Evolutionary conservation across 768 basidiomycete genomes (phyloP).

Genomic region (Collybia sordida): DNA sequence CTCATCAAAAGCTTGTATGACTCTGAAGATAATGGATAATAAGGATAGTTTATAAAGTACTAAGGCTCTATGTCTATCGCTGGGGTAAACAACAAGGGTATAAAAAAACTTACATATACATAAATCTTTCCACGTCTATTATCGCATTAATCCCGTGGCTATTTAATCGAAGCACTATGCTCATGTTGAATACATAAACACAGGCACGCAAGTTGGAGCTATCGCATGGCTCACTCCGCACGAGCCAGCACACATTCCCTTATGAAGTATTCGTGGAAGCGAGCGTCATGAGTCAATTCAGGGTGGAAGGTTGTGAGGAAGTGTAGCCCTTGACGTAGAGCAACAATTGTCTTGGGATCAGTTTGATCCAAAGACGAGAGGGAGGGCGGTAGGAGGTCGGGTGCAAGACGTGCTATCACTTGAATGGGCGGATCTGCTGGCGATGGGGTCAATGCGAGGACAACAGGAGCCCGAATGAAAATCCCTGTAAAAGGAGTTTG

Average conservation of each 20-base stretch:
- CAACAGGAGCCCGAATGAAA: slow-evolving; percentile 93
- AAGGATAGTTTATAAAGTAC: no score
- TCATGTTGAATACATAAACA: no score
- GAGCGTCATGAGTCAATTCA: slow-evolving; percentile 81
- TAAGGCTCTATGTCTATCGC: no score
- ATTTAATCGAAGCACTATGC: no score
- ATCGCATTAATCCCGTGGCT: no score
- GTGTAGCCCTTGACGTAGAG: slow-evolving; percentile 80
- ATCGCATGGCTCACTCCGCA: neutral
- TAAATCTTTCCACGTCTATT: no score
- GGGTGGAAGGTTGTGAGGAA: slow-evolving; percentile 94
- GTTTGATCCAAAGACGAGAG: slow-evolving; percentile 41
- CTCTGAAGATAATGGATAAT: no score
- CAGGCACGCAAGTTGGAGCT: no score
- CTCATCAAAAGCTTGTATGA: no score
- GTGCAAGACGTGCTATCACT: slow-evolving; percentile 51
- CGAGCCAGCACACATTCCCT: slow-evolving; percentile 60
- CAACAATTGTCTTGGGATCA: slow-evolving; percentile 74
- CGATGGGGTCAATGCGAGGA: slow-evolving; percentile 49
- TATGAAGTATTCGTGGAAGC: slow-evolving; percentile 93
- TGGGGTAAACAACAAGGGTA: no score
- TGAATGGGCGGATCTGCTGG: slow-evolving; percentile 58
- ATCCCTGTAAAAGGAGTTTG: slow-evolving; percentile 71
- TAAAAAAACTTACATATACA: no score
- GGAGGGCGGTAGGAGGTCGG: slow-evolving; percentile 30